Base-by-base conservation (phyloP, 495 filamentous ascomycete species). In the Lasiosphaeriaceae sp. region DNA sequence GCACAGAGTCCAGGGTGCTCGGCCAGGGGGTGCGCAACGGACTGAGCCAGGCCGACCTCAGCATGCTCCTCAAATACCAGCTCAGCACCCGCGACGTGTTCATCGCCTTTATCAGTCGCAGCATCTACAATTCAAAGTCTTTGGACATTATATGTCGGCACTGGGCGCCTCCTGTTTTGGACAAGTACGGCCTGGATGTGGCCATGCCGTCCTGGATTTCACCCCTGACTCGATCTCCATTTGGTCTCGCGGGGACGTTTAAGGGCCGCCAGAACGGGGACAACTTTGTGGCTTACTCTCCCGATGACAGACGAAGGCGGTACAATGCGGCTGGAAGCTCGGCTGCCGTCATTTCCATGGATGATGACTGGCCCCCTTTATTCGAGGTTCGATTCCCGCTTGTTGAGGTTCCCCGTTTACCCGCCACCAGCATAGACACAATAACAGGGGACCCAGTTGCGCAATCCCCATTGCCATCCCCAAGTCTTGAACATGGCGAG, bases 111-210 rank as follows among this genome's bases (percentile, higher is more conserved):
- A 52, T 66, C 24, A 60, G 55, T 3, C 61, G 60, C 19, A 61
- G 55, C 9, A 55, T 64, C 16, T 44, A 57, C 6, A 57, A 50
- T 12, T 59, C 61, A 2, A 29, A 57, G 2, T 64, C 57, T 4
- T 49, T 66, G 1, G 61, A 66, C 39, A 64, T 66, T 19, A 52
- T 66, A 11, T 64, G 57, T 29, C 54, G 64, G 11, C 61, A 56
- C 47, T 66, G 64, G 64, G 64, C 64, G 7, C 64, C 64, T 0
- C 26, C 26, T 31, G 26, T 31, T 31, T 9, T 31, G 4, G 37
- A 37, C 11, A 22, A 52, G 34, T 34, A 20, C 22, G 22, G 23
- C 11, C 48, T 47, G 1, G 48, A 58, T 1, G 55, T 39, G 16
- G 35, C 21, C 19, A 47, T 41, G 50, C 50, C 50, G 17, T 52